These are phyloP conservation scores for Chondrus crispus DNA, from an alignment of 23 red algal species.

Conservation along the genomic window DNA sequence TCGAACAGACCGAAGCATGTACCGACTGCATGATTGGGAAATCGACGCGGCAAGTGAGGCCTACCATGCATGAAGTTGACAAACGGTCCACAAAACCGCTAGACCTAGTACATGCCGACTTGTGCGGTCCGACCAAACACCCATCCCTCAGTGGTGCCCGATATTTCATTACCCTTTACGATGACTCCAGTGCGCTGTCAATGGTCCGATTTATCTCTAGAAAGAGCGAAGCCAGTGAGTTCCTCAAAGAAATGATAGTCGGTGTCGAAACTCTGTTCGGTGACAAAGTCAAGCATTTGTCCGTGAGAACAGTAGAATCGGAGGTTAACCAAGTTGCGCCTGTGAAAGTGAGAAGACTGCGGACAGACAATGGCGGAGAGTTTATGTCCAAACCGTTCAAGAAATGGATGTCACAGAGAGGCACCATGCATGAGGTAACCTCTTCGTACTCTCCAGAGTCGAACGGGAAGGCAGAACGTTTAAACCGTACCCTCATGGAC, in stretches of 20 bases:
- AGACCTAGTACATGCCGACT: background rate
- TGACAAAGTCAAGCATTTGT: background rate
- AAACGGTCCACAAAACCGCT: background rate
- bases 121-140: background rate
- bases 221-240: background rate
- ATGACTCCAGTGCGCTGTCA: background rate
- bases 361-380: slow-evolving; percentile 6
- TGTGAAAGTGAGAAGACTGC: no score
- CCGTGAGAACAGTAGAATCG: background rate
- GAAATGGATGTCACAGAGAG: background rate
- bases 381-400: background rate
- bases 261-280: background rate
- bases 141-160: background rate
- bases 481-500: slow-evolving; percentile 24
- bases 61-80: no score
- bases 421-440: background rate
- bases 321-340: no score
- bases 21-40: background rate
- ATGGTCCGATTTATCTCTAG: background rate
- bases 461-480: slow-evolving; percentile 25
- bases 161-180: background rate
- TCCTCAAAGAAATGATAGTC: background rate
- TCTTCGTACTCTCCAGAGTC: slow-evolving; percentile 2
- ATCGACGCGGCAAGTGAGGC: background rate
- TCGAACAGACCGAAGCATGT: no score